Evolutionary conservation across 23 red algal species (phyloP), one percentile per base, ranked within the genome.

Genomic region (Gracilaria domingensis): DNA sequence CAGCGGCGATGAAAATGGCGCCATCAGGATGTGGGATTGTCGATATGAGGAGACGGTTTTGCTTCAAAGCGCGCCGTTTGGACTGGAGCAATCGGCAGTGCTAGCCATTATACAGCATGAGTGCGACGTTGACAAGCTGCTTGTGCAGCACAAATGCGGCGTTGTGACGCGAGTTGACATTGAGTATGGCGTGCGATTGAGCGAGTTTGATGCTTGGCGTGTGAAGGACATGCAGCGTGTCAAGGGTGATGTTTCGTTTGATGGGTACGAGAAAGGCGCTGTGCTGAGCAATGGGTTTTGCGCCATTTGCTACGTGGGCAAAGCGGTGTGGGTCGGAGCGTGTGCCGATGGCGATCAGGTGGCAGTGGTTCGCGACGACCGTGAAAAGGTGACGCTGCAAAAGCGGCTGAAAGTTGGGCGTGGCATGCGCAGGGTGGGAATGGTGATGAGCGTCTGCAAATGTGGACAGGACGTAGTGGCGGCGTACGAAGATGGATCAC

Each of bases 301-400:
- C 44, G 3, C 2, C 38, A 73, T 73, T 73, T 73, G 67, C 35
- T 16, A 44, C 67, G 33, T 44, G 21, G 34, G 21, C 2, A 44
- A 17, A 23, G 38, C 33, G 23, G 35, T 73, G 7, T 73, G 67
- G 67, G 38, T 42, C 21, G 67, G 67, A 37, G 67, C 67, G 42
- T 73, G 67, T 56, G 76, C 28, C 3, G 44, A 59, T 81, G 76
- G 76, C 47, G 54, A 81, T 56, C 49, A 81, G 21, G 76, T 54
- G 1, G 76, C 54, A 29, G 18, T 81, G 4, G 18, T 81, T 57
- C 47, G 25, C 42, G 76, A 81, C 38, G 67, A 73, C 35, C 33
- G 33, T 40, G 67, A 44, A 3, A 62, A 30, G 18, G 59, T 62
- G 18, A 62, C 59, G 24, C 8, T 62, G 12, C 59, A 62, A 62